Evolutionary conservation across 2,329 filamentous ascomycete species (phyloP).

Genomic region (Aspergillus thermomutatus): DNA sequence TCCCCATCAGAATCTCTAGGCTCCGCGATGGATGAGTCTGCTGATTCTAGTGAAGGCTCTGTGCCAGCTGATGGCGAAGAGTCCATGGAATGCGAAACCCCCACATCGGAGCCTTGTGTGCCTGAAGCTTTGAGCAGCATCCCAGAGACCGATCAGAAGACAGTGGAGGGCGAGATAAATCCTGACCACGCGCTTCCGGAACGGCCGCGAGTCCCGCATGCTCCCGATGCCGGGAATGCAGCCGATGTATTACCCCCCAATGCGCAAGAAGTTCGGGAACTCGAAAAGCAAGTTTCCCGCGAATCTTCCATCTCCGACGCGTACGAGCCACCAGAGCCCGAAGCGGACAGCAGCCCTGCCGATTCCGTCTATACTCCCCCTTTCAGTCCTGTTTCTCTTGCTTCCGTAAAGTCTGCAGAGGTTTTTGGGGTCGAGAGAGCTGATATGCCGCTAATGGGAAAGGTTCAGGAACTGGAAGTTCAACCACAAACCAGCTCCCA

Average conservation of each 20-base stretch:
- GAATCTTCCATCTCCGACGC: conserved; percentile 46
- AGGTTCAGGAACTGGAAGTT: conserved; percentile 25
- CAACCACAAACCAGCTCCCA: conserved; percentile 18
- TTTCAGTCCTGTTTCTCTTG: conserved; percentile 41
- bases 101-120: background rate
- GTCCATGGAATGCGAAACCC: conserved; percentile 1
- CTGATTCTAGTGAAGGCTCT: conserved; percentile 15
- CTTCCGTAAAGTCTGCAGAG: conserved; percentile 25
- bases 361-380: conserved; percentile 37
- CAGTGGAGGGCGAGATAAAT: background rate
- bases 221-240: conserved; percentile 3
- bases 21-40: conserved; percentile 40
- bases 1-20: conserved; percentile 29
- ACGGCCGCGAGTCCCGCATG: conserved; percentile 1
- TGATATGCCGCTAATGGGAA: conserved; percentile 31
- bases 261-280: conserved; percentile 9
- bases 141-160: conserved; percentile 4
- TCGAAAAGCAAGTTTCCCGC: conserved; percentile 16
- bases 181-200: conserved; percentile 8
- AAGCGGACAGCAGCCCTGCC: conserved; percentile 22
- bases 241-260: conserved; percentile 1
- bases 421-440: conserved; percentile 15
- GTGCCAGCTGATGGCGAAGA: conserved; percentile 13
- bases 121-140: background rate
- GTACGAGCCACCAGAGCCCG: conserved; percentile 55